phyloP scores from a whole-genome alignment of 2,329 filamentous ascomycete species.

The Thielaviopsis euricoi region DNA sequence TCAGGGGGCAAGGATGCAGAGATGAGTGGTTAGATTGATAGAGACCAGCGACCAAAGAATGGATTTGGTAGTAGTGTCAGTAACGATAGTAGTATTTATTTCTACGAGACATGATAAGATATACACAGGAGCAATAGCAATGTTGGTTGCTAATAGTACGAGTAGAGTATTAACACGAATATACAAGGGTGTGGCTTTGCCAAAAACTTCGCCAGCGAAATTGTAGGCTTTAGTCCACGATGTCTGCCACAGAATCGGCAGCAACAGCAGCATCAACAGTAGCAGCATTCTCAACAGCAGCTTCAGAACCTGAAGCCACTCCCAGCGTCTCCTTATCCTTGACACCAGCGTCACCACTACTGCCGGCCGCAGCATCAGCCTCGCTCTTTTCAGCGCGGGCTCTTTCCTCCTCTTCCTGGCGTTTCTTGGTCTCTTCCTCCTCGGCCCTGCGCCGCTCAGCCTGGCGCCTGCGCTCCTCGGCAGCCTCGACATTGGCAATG shows the following conservation, averaged over 20 bases:
- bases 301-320: not conserved
- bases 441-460: conserved; percentile 19
- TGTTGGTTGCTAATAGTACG: no score
- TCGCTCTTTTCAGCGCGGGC: not conserved
- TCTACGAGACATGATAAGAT: no score
- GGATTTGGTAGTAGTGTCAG: not conserved
- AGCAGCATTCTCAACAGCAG: no score
- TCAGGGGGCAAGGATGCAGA: conserved; percentile 25
- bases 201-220: no score
- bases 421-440: conserved; percentile 12
- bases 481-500: conserved; percentile 40
- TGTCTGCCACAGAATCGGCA: not conserved
- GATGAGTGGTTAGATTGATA: conserved; percentile 19
- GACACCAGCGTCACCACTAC: not conserved
- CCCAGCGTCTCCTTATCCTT: not conserved
- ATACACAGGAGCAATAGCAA: no score
- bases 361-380: not conserved
- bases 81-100: not conserved
- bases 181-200: not conserved
- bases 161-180: not conserved
- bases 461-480: conserved; percentile 28
- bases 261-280: not conserved
- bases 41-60: not conserved
- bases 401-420: conserved; percentile 3
- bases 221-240: not conserved